Base-by-base conservation (phyloP, 176 grass and related monocot species). In the Dendrocalamus sinicus region DNA sequence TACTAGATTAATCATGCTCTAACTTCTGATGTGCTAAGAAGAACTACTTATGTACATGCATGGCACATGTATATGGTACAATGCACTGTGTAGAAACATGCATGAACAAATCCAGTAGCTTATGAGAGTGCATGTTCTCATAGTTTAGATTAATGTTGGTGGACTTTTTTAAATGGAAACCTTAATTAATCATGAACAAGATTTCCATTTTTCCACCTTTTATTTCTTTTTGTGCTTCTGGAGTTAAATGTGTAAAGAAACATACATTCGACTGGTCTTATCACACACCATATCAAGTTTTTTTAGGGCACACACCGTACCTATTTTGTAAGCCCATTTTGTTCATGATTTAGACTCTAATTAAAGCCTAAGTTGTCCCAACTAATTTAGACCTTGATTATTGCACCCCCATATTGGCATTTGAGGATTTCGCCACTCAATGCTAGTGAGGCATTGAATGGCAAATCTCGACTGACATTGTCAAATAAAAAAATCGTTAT, bases 1-100 rank as follows among this genome's bases (percentile, higher is more conserved):
- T 17, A 78, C 17, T 63, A 46, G 44, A 30, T 3, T 3, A 13
- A 79, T 65, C 46, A 6, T 65, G 41, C 59, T 32, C 16, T 32
- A 48, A 12, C 43, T 3, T 78, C n/a, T 47, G 58, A 78, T 2
- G 9, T 65, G 28, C 55, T 17, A 62, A 17, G 26, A 9, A 2
- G 40, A 64, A 79, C 14, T 79, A n/a, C 46, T 46, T 79, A 64
- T 15, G 5, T 48, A 47, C 77, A 26, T 17, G 60, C 77, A 79
- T 79, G 60, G 43, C 26, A 55, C 22, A 70, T 44, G 16, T 45
- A 24, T 8, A 71, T 47, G 69, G 16, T 3, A 58, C 23, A 40
- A 44, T 58, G 66, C 1, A 54, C 12, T 54, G 20, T 30, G 12
- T 44, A 70, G 67, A 44, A 70, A 37, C 19, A 70, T 44, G 39